Evolutionary conservation across 192 early-diverging fungal genomes (phyloP).

Genomic region (Gigaspora rosea): DNA sequence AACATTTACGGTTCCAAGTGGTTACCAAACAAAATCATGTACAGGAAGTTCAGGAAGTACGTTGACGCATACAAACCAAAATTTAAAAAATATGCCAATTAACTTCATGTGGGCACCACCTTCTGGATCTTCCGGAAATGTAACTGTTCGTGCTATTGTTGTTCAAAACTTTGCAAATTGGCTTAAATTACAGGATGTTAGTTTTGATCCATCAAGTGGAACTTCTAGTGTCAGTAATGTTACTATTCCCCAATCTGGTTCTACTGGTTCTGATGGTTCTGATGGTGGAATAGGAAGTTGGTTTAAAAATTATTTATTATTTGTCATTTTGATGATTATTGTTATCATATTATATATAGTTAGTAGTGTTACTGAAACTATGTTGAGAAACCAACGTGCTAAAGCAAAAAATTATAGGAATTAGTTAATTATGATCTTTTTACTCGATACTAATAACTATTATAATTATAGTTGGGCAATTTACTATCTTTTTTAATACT

Average conservation of each 20-base stretch:
- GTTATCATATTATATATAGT: slow-evolving; percentile 13
- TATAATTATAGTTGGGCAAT: too few species aligned
- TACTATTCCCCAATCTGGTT: neutral
- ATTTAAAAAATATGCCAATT: neutral
- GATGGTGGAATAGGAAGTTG: neutral
- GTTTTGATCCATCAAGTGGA: neutral
- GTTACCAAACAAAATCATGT: neutral
- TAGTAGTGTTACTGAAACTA: neutral
- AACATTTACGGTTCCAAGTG: neutral
- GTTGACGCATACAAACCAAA: neutral
- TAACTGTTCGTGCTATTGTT: slow-evolving; percentile 7
- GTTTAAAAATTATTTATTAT: slow-evolving; percentile 16
- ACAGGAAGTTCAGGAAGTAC: neutral
- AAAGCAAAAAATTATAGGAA: neutral
- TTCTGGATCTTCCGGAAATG: neutral
- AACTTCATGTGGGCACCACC: neutral
- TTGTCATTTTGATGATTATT: slow-evolving; percentile 9
- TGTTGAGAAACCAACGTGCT: slow-evolving; percentile 13
- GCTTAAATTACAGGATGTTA: neutral
- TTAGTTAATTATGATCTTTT: too few species aligned
- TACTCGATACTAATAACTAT: too few species aligned
- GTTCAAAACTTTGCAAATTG: neutral
- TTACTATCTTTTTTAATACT: too few species aligned
- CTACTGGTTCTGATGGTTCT: neutral
- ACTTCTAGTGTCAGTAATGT: neutral